A percentile compares a stretch with the other conserved stretches of the same genome.
phyloP scores from a whole-genome alignment of 176 grass and related monocot species.

The Cenchrus americanus region DNA sequence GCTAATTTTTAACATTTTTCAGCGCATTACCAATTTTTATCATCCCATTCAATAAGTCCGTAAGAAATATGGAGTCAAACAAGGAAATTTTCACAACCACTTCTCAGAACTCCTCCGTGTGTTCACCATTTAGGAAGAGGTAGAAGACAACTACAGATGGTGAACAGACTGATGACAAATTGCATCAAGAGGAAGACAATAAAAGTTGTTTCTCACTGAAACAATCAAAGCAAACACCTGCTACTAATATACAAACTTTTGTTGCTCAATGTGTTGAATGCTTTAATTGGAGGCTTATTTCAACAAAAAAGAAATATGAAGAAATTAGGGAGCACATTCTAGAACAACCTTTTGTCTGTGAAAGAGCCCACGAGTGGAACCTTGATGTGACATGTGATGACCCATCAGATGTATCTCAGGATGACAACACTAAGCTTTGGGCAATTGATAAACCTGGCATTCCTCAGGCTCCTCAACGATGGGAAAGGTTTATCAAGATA shows the following conservation, averaged over 20 bases:
- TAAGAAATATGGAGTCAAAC: too few species aligned
- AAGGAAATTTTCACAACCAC: too few species aligned
- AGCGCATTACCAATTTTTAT: not conserved
- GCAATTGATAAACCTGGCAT: conserved; percentile 66
- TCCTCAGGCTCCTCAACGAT: conserved; percentile 52
- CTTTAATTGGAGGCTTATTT: conserved; percentile 65
- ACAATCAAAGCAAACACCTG: too few species aligned
- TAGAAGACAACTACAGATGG: too few species aligned
- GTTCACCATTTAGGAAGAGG: too few species aligned
- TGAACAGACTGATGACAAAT: too few species aligned
- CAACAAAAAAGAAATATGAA: conserved; percentile 68
- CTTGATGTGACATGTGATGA: conserved; percentile 59
- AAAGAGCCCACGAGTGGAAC: conserved; percentile 62
- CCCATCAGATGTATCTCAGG: conserved; percentile 56
- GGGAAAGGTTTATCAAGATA: conserved; percentile 67
- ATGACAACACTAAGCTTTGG: conserved; percentile 49
- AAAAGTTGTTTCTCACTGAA: too few species aligned
- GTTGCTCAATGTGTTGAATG: too few species aligned
- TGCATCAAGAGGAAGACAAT: too few species aligned
- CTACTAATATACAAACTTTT: too few species aligned
- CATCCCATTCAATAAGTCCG: too few species aligned
- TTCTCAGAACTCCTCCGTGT: too few species aligned
- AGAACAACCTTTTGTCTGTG: conserved; percentile 52
- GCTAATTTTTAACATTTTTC: not conserved
- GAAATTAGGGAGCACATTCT: conserved; percentile 53